Conservation (phyloP, 495 filamentous ascomycete genomes). For the Thermochaetoides thermophila region DNA sequence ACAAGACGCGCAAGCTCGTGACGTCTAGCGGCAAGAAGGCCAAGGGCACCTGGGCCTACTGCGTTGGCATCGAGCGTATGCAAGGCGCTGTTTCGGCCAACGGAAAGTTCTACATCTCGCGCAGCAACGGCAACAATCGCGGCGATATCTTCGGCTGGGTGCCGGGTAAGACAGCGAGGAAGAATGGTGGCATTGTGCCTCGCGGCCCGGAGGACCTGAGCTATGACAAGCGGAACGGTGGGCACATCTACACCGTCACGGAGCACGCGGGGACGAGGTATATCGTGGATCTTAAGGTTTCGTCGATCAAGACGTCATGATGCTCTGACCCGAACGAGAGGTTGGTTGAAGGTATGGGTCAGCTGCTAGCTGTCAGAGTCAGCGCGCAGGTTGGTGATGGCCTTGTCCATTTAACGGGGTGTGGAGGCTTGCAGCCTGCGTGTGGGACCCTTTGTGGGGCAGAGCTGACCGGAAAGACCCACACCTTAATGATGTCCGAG, state of each 20-base stretch:
- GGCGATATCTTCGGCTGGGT: conserved; percentile 10
- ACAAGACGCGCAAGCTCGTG: conserved; percentile 5
- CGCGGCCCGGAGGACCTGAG: conserved; percentile 5
- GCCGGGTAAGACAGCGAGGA: not conserved
- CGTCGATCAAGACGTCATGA: conserved; percentile 2
- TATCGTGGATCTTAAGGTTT: conserved; percentile 1
- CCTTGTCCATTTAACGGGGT: too few relatives aligned
- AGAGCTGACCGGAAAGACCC: too few relatives aligned
- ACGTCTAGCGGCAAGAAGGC: conserved; percentile 1
- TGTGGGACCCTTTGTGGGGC: too few relatives aligned
- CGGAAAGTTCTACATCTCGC: conserved; percentile 9
- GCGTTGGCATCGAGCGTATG: conserved; percentile 8
- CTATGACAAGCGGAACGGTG: conserved; percentile 5
- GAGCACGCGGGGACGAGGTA: conserved; percentile 1
- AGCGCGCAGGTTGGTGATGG: too few relatives aligned
- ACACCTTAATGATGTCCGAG: too few relatives aligned
- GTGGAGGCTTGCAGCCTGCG: too few relatives aligned
- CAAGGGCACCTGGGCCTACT: conserved; percentile 8
- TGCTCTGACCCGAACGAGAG: not conserved
- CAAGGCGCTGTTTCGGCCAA: conserved; percentile 10
- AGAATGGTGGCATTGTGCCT: conserved; percentile 2
- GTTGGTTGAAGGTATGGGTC: not conserved
- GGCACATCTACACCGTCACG: conserved; percentile 6
- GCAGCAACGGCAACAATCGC: conserved; percentile 5
- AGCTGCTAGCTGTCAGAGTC: not conserved